Percentiles rank a stretch among this genome's conserved stretches.
Evolutionary conservation across 2,329 filamentous ascomycete species (phyloP).

Genomic region (Drechslerella dactyloides): DNA sequence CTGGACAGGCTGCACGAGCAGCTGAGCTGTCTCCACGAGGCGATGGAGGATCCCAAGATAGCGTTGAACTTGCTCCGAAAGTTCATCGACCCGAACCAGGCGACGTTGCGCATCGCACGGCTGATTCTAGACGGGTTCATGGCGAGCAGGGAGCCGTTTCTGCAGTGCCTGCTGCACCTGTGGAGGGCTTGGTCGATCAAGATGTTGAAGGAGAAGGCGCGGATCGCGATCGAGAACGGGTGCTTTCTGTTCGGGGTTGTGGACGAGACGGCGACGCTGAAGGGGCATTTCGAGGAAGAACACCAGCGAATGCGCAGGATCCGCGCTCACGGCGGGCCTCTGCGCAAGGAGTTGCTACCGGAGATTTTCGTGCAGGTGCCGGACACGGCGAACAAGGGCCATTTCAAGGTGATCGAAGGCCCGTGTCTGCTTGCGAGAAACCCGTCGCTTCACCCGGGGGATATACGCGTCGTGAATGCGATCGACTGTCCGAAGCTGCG

Average conservation of each 20-base stretch:
- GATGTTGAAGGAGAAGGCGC: constrained; percentile 88
- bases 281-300: constrained; percentile 69
- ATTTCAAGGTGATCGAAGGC: constrained; percentile 72
- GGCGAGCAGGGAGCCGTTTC: constrained; percentile 75
- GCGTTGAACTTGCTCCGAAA: constrained; percentile 73
- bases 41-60: constrained; percentile 69
- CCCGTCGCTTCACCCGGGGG: constrained; percentile 89
- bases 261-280: constrained; percentile 79
- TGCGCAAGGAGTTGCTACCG: constrained; percentile 67
- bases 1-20: constrained; percentile 71
- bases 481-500: constrained; percentile 75
- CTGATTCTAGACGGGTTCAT: constrained; percentile 85
- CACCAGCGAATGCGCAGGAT: constrained; percentile 56
- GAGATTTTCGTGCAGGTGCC: constrained; percentile 89
- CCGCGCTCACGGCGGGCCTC: constrained; percentile 57
- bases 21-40: constrained; percentile 70
- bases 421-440: constrained; percentile 87
- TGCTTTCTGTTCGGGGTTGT: constrained; percentile 87
- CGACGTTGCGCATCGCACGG: constrained; percentile 73
- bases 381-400: constrained; percentile 63
- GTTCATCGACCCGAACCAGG: constrained; percentile 84
- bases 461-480: constrained; percentile 84
- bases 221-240: constrained; percentile 79
- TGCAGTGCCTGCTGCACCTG: constrained; percentile 76
- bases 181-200: constrained; percentile 93